Evolutionary conservation across 2,329 filamentous ascomycete species (phyloP).

Genomic region (Xylariaceae sp.): DNA sequence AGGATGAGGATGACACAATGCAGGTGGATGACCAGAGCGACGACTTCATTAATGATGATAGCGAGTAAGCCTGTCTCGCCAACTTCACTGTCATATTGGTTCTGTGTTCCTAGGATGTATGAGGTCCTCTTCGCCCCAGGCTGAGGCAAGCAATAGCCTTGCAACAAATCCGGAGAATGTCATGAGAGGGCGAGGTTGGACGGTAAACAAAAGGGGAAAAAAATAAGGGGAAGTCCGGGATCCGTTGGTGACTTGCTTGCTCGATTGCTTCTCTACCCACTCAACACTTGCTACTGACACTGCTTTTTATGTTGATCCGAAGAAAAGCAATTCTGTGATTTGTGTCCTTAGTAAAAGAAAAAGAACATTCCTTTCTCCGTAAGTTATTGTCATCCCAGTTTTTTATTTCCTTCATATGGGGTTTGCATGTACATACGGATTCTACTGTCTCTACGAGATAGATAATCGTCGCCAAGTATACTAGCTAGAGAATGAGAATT

Average conservation of each 20-base stretch:
- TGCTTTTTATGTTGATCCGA: too few species aligned
- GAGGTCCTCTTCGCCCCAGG: not conserved
- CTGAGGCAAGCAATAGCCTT: not conserved
- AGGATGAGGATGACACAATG: constrained; percentile 26
- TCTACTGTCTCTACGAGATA: not conserved
- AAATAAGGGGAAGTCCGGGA: not conserved
- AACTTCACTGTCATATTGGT: not conserved
- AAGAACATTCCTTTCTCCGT: not conserved
- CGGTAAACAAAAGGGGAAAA: not conserved
- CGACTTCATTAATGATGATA: constrained; percentile 45
- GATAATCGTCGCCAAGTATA: not conserved
- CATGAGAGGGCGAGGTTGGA: not conserved
- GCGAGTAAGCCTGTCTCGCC: constrained; percentile 27
- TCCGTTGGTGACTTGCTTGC: not conserved
- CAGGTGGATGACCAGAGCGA: constrained; percentile 39
- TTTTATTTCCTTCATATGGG: not conserved
- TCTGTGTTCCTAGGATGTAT: not conserved
- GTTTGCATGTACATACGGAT: not conserved
- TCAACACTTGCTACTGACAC: not conserved
- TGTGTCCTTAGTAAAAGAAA: not conserved
- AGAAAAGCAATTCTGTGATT: too few species aligned
- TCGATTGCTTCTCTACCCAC: not conserved
- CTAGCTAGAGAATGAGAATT: too few species aligned
- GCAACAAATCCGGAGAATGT: not conserved
- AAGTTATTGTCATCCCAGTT: not conserved